Base-by-base conservation (phyloP, 257 asterid genomes). In the Ehretia macrophylla region DNA sequence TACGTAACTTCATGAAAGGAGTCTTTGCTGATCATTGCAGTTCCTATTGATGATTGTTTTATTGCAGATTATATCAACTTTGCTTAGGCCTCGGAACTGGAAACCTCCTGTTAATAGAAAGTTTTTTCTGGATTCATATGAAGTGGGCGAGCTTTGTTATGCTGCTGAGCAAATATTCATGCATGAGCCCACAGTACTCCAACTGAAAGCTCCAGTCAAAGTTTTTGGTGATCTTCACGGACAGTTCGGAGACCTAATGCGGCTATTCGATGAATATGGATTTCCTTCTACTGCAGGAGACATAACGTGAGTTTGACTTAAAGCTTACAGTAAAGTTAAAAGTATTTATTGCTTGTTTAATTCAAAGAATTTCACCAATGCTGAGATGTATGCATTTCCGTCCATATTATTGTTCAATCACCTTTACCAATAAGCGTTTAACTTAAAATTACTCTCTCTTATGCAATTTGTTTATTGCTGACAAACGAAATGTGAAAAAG, bases 261-360 rank as follows among this genome's bases (percentile, higher is more conserved):
- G 99, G 50, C 92, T 93, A 32, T 93, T 93, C 68, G 99, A 93
- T 72, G 99, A 93, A 85, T 93, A 93, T 79, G 99, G 99, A 32
- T 93, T 89, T 83, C 99, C 99, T 73, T 93, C 97, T 51, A 83
- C 96, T 74, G 99, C 97, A 45, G 99, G 99, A 63, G 99, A 93
- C 80, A 81, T 93, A 19, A 86, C 97, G 99, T 93, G 74, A 80
- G 94, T 67, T 73, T 37, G 14, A 58, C 48, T 67, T 62, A 27
- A 54, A 58, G 35, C 58, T 57, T 48, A n/a, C 52, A 18, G 3
- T 4, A 9, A 42, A 27, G 6, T 42, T 14, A 14, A 10, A 10
- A 42, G 47, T 10, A 42, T 42, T 42, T 42, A 42, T 42, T 42
- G 6, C 35, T 27, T 27, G 3, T 27, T 27, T 27, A 27, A 27